Evolutionary conservation across 371 early-diverging fungal species (phyloP).

Genomic region (Blakeslea trispora): DNA sequence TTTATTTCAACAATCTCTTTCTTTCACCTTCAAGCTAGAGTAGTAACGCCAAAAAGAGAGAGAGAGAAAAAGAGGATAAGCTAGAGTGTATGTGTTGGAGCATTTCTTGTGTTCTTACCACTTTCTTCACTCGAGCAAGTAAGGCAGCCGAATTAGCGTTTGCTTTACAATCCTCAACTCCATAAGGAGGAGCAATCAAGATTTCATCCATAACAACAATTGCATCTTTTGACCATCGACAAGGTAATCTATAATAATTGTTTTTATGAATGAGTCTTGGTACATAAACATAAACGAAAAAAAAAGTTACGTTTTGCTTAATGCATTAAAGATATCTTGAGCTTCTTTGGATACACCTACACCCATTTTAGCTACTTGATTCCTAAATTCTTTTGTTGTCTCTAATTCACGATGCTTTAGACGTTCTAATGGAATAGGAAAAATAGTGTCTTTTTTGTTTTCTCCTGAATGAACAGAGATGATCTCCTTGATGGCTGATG

Average conservation of each 20-base stretch:
- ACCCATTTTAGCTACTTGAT: slow-evolving; percentile 71
- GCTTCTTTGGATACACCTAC: slow-evolving; percentile 79
- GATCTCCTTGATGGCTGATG: slow-evolving; percentile 63
- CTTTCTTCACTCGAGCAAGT: slow-evolving; percentile 77
- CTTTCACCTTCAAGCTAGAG: slow-evolving; percentile 61
- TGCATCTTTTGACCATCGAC: slow-evolving; percentile 74
- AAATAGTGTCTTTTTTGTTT: slow-evolving; percentile 14
- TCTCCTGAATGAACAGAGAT: slow-evolving; percentile 20
- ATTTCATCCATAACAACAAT: slow-evolving; percentile 87
- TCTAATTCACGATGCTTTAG: slow-evolving; percentile 66
- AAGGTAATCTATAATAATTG: slow-evolving; percentile 80
- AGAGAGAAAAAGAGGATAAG: too few relatives aligned
- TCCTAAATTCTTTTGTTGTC: slow-evolving; percentile 56
- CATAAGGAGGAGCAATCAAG: slow-evolving; percentile 76
- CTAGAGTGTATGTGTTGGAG: too few relatives aligned
- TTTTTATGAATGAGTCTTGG: too few relatives aligned
- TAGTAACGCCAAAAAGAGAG: background rate
- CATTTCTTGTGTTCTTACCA: slow-evolving; percentile 48
- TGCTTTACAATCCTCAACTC: slow-evolving; percentile 70
- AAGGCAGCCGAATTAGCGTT: slow-evolving; percentile 53
- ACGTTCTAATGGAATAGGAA: slow-evolving; percentile 54
- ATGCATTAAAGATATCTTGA: slow-evolving; percentile 81
- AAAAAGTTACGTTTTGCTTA: slow-evolving; percentile 71
- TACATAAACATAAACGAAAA: too few relatives aligned
- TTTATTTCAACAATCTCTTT: slow-evolving; percentile 36